Evolutionary conservation across 2,329 filamentous ascomycete genomes (phyloP).

Genomic region (Cercospora sp.): DNA sequence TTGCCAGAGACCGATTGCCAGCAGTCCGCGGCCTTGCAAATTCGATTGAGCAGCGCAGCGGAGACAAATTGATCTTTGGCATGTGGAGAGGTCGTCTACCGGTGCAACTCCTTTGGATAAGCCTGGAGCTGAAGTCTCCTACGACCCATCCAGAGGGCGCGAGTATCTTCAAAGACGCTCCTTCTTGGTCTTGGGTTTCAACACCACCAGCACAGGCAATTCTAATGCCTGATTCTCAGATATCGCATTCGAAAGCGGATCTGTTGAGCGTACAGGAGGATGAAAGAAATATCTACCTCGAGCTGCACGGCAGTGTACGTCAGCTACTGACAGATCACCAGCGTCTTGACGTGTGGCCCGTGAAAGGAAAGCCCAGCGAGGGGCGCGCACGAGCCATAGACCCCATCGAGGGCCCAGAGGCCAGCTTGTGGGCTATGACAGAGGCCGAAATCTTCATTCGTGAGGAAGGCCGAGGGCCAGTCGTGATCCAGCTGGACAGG

Average conservation of each 20-base stretch:
- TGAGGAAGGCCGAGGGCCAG: not conserved
- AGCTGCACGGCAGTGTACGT: not conserved
- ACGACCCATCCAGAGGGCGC: not conserved
- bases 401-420: not conserved
- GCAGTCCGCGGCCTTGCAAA: not conserved
- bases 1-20: not conserved
- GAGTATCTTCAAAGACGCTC: not conserved
- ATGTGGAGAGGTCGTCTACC: not conserved
- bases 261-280: not conserved
- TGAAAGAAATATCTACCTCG: not conserved
- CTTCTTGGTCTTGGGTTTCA: not conserved
- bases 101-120: not conserved
- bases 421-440: no score
- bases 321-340: not conserved
- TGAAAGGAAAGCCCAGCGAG: not conserved
- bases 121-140: not conserved
- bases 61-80: not conserved
- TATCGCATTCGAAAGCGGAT: not conserved
- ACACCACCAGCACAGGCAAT: not conserved
- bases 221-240: not conserved
- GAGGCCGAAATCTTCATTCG: not conserved
- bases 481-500: not conserved
- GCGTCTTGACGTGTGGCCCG: not conserved
- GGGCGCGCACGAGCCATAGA: not conserved
- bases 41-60: not conserved